Conservation (phyloP, 257 asterid genomes). For the Datura wrightii region DNA sequence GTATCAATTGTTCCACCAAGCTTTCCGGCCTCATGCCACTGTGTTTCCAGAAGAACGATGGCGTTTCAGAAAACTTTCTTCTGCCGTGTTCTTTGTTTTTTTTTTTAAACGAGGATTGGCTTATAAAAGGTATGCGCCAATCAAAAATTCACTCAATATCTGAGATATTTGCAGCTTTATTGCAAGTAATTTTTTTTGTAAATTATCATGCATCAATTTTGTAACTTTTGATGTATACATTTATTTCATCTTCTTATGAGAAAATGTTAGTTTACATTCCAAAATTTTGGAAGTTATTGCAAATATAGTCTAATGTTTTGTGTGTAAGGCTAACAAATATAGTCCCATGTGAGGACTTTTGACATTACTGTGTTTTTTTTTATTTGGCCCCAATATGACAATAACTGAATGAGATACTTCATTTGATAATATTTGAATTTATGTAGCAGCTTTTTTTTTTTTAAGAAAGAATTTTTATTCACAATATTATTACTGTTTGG, state of each 20-base stretch:
- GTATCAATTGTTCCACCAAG: constrained; percentile 8
- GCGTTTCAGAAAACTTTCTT: not conserved
- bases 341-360: constrained; percentile 18
- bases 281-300: not conserved
- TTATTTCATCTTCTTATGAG: not conserved
- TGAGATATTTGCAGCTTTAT: not conserved
- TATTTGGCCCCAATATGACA: not conserved
- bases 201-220: constrained; percentile 16
- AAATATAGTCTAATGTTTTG: too few relatives aligned
- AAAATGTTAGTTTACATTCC: not conserved
- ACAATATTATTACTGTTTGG: not conserved
- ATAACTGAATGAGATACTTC: not conserved
- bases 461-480: too few relatives aligned
- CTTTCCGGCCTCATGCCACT: not conserved
- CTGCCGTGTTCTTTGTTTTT: not conserved
- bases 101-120: not conserved
- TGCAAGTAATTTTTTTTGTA: not conserved
- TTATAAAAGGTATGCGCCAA: not conserved
- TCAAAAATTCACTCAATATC: not conserved
- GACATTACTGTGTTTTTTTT: constrained; percentile 4
- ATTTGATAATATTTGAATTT: not conserved
- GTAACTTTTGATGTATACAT: not conserved
- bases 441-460: not conserved
- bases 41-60: not conserved
- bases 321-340: too few relatives aligned